Percentiles rank a stretch among this genome's conserved stretches.
These are phyloP conservation scores for Hyaloperonospora brassicae DNA, from an alignment of 352 stramenopile genomes.

Conservation along the genomic window DNA sequence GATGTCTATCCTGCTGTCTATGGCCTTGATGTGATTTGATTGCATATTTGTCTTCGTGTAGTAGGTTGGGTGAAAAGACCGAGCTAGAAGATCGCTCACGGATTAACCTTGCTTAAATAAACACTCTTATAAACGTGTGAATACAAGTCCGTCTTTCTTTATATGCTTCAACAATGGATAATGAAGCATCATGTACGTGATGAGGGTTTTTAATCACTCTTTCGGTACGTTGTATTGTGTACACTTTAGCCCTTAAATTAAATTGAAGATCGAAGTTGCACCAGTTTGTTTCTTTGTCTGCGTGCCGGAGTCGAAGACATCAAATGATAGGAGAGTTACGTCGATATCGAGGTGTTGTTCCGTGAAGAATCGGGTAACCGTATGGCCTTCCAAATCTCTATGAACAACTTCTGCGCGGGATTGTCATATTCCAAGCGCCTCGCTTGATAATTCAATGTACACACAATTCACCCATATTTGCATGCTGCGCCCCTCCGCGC, in stretches of 20 bases:
- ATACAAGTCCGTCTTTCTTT: background rate
- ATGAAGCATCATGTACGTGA: constrained; percentile 8
- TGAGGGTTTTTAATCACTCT: constrained; percentile 6
- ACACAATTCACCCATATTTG: constrained; percentile 3
- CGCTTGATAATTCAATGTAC: constrained; percentile 11
- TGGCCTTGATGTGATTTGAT: no score
- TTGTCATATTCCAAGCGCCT: constrained; percentile 16
- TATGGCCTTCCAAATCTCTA: constrained; percentile 1
- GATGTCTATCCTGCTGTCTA: no score
- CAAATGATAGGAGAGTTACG: no score
- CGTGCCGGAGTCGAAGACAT: no score
- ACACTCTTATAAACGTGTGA: constrained; percentile 1
- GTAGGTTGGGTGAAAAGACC: background rate
- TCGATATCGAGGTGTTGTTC: no score
- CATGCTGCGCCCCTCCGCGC: no score
- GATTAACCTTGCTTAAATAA: constrained; percentile 1
- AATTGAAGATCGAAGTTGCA: background rate
- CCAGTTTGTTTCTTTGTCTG: constrained; percentile 2
- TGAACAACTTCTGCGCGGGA: constrained; percentile 6
- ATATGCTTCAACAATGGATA: constrained; percentile 8
- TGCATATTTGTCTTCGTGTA: no score
- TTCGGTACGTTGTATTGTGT: constrained; percentile 8
- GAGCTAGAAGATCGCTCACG: background rate
- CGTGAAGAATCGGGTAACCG: constrained; percentile 8
- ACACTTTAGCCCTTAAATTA: background rate